Evolutionary conservation across 2,329 filamentous ascomycete species (phyloP), one percentile per base, ranked within the genome.

Genomic region (Anthostomella pinea): DNA sequence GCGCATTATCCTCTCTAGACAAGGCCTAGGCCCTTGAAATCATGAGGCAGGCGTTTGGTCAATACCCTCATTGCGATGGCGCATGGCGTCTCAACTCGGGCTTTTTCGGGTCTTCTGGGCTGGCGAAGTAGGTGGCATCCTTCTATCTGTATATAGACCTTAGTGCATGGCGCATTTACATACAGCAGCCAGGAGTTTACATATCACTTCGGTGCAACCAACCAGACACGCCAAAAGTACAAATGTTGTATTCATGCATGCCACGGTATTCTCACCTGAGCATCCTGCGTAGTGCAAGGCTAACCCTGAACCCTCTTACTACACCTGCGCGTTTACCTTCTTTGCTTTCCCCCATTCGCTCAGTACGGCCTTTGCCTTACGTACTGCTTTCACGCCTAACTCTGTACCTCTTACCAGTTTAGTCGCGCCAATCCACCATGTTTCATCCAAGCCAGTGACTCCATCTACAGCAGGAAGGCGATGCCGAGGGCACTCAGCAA

Each of bases 401-500:
- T n/a, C 17, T 18, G n/a, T 30, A 7, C 27, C 10, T 9, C 17
- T 5, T 8, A n/a, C n/a, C n/a, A n/a, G n/a, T n/a, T n/a, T n/a
- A n/a, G n/a, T n/a, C n/a, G n/a, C n/a, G n/a, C n/a, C n/a, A n/a
- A n/a, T 30, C 27, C 11, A 13, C 8, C 8, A 22, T 16, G 30
- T 23, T 32, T 19, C n/a, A n/a, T n/a, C n/a, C n/a, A n/a, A n/a
- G n/a, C n/a, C n/a, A n/a, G n/a, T n/a, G n/a, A n/a, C n/a, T n/a
- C n/a, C 13, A 4, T 23, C 46, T 66, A 76, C 51, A 73, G 43
- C 31, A 75, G 63, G 49, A 74, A 72, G 20, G 67, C 70, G 24
- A 79, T 58, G 25, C 64, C 68, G 41, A 73, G 50, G 47, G 54
- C 69, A 39, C 46, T 64, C 4, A 73, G 56, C 19, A 74, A 56